Evolutionary conservation across 2,329 filamentous ascomycete genomes (phyloP).

Genomic region (Neofusicoccum kwambonambiense): DNA sequence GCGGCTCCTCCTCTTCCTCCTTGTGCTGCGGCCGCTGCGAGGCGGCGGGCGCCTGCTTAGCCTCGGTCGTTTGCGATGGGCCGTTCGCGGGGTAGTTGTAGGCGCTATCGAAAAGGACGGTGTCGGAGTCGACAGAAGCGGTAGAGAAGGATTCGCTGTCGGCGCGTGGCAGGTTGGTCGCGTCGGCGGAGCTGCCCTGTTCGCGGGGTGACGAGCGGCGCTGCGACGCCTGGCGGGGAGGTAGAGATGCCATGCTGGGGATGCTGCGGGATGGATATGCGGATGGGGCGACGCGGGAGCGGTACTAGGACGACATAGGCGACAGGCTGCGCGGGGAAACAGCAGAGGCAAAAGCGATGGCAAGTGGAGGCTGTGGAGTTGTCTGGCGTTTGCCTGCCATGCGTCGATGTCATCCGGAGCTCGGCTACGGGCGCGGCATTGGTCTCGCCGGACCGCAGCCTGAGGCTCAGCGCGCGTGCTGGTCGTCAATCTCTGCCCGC

Average conservation of each 20-base stretch:
- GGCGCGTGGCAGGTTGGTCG: conserved; percentile 25
- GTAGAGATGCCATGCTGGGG: conserved; percentile 43
- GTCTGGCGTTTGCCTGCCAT: not conserved
- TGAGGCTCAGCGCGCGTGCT: not conserved
- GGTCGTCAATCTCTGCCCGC: not conserved
- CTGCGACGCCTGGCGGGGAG: conserved; percentile 37
- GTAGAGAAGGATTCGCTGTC: conserved; percentile 36
- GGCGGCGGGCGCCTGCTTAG: conserved; percentile 9
- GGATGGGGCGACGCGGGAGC: not conserved
- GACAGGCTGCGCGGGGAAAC: not conserved
- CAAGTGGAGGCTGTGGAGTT: not conserved
- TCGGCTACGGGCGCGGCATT: not conserved
- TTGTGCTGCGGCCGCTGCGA: conserved; percentile 21
- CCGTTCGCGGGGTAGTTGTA: not conserved
- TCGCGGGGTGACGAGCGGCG: conserved; percentile 29
- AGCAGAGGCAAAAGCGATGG: not conserved
- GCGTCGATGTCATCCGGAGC: conserved; percentile 11
- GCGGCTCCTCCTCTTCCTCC: conserved; percentile 37
- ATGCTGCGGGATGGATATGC: not conserved
- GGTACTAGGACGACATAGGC: not conserved
- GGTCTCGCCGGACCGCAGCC: not conserved
- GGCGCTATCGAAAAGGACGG: conserved; percentile 42
- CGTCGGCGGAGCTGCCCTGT: conserved; percentile 22
- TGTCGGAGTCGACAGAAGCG: conserved; percentile 47
- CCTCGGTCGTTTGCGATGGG: conserved; percentile 18